Evolutionary conservation across 805 yeast genomes (phyloP), one percentile per base, ranked within the genome.

Genomic region (Wickerhamiella sergipiensis): DNA sequence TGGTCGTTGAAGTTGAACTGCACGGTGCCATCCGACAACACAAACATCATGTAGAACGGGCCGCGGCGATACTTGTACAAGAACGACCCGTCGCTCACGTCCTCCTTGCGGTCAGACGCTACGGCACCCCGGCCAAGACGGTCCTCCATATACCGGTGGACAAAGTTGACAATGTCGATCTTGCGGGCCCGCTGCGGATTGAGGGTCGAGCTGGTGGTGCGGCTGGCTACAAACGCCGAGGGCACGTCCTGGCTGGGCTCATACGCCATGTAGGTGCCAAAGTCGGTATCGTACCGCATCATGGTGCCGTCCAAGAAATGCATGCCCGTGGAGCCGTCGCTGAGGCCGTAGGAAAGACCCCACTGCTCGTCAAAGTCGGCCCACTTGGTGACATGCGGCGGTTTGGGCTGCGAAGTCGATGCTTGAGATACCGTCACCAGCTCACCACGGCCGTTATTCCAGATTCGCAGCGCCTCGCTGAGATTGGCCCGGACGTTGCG

Each of bases 1-100:
- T 92, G 98, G 68, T 92, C 97, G 65, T 83, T 83, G 69, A 92
- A 92, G 68, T 92, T 92, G 71, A 89, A 89, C 67, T 92, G 98
- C 67, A 85, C 80, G 43, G 87, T 81, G 19, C 95, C 96, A 63
- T 88, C 86, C 62, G 95, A 85, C 71, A 92, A 70, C 65, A 87
- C 90, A 70, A 92, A 92, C 94, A 89, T 84, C 51, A 89, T 86
- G 64, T 78, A 86, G 55, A 80, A 81, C 45, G 80, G 76, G 50
- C 81, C 80, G 65, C 97, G 80, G 22, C 86, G 79, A 63, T 85
- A 87, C 59, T 94, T 76, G 70, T 92, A 80, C 57, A 90, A 73
- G 64, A 84, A 88, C 12, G 85, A 63, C 43, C 64, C 64, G 19
- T 50, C 48, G 40, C 59, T 49, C 22, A 48, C 50, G 36, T 60